Evolutionary conservation across 352 stramenopile genomes (phyloP).

Genomic region (Blastocystis sp.): DNA sequence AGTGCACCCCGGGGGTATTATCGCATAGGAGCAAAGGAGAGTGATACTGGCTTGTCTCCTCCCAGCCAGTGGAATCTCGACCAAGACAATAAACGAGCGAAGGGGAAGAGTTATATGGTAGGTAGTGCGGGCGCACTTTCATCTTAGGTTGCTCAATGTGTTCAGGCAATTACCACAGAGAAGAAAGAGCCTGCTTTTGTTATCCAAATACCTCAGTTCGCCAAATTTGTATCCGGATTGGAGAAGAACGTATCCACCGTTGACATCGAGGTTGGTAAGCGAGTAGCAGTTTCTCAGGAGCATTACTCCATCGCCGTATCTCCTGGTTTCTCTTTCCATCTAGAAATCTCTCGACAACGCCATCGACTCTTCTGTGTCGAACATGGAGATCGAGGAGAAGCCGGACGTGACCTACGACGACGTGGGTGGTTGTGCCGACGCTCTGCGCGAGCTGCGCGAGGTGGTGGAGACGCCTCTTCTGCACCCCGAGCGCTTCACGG

Average conservation of each 20-base stretch:
- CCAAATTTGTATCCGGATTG: constrained; percentile 97
- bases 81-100: constrained; percentile 99
- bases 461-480: constrained; percentile 95
- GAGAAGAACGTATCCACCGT: constrained; percentile 95
- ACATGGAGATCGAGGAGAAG: constrained; percentile 98
- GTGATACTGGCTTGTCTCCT: constrained; percentile 92
- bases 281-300: constrained; percentile 82
- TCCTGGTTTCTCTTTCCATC: constrained; percentile 62
- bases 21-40: constrained; percentile 88
- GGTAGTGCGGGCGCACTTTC: not conserved
- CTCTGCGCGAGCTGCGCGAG: constrained; percentile 95
- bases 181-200: constrained; percentile 94
- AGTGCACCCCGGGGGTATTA: not conserved
- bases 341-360: constrained; percentile 89
- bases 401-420: constrained; percentile 99
- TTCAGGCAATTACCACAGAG: constrained; percentile 85
- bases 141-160: constrained; percentile 86
- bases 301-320: constrained; percentile 47
- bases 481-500: constrained; percentile 96
- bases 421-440: constrained; percentile 80
- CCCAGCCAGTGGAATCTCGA: constrained; percentile 97
- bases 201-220: constrained; percentile 99
- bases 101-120: constrained; percentile 78
- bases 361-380: constrained; percentile 93
- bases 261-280: constrained; percentile 99